Percentiles rank a stretch among this genome's conserved stretches.
Evolutionary conservation across 108 stramenopile species (phyloP).

Genomic region (Tribonema minus): DNA sequence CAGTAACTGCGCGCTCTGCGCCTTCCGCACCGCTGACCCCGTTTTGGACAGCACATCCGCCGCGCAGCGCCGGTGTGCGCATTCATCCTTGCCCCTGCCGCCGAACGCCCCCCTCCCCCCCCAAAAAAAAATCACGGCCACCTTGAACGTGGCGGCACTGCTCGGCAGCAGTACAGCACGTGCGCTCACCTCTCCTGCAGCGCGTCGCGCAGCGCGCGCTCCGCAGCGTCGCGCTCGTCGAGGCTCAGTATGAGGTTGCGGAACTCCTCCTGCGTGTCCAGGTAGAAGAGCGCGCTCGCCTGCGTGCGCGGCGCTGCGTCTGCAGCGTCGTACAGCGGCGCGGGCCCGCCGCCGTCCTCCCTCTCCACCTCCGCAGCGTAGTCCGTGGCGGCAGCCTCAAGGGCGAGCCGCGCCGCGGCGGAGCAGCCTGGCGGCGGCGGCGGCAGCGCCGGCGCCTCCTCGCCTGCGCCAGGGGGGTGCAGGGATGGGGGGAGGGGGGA

Average conservation of each 20-base stretch:
- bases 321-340: neutral
- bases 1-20: too few relatives aligned
- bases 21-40: too few relatives aligned
- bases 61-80: too few relatives aligned
- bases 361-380: constrained; percentile 11
- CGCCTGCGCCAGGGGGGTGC: neutral
- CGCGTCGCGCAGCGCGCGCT: constrained; percentile 3
- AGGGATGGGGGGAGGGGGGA: neutral
- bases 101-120: too few relatives aligned
- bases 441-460: neutral
- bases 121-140: too few relatives aligned
- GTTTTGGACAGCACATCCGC: too few relatives aligned
- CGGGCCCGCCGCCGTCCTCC: neutral
- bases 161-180: too few relatives aligned
- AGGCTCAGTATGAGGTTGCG: constrained; percentile 23
- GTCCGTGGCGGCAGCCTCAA: constrained; percentile 7
- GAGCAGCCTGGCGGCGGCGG: neutral
- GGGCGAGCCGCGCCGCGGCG: neutral
- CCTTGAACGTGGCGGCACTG: too few relatives aligned
- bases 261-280: too few relatives aligned
- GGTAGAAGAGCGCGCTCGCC: constrained; percentile 12
- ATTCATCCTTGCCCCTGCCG: too few relatives aligned
- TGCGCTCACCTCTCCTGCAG: constrained; percentile 31
- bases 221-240: constrained; percentile 5
- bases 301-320: neutral